These are phyloP conservation scores for Apophysomyces ossiformis DNA, from an alignment of 371 early-diverging fungal genomes.

Conservation along the genomic window DNA sequence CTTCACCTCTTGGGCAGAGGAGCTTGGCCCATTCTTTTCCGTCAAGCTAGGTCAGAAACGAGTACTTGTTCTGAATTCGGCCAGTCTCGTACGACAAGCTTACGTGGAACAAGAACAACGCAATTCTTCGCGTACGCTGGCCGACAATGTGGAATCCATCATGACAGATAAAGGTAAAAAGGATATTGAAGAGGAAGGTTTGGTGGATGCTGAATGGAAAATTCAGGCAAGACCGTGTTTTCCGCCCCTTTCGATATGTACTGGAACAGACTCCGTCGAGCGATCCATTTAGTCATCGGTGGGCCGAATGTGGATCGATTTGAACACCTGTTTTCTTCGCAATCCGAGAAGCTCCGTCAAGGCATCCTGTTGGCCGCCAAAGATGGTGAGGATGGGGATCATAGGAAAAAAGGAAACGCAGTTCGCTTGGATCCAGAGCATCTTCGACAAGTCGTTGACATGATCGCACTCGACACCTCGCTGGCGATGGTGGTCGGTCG, in stretches of 20 bases:
- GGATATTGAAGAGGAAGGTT: not conserved
- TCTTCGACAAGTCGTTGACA: conserved; percentile 34
- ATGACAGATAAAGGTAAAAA: conserved; percentile 36
- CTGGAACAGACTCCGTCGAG: conserved; percentile 45
- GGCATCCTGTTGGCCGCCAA: conserved; percentile 15
- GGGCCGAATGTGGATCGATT: conserved; percentile 13
- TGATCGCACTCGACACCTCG: conserved; percentile 38
- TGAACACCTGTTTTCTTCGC: conserved; percentile 16
- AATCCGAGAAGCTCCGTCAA: conserved; percentile 25
- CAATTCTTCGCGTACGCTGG: conserved; percentile 31
- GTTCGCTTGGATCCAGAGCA: conserved; percentile 24
- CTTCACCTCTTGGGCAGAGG: conserved; percentile 38
- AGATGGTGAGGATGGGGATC: not conserved
- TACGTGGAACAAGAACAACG: conserved; percentile 43
- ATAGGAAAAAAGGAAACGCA: not conserved
- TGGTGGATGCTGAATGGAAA: not conserved
- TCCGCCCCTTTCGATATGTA: conserved; percentile 34
- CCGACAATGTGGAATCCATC: conserved; percentile 34
- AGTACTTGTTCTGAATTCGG: conserved; percentile 39
- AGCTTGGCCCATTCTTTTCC: conserved; percentile 30
- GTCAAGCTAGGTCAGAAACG: conserved; percentile 41
- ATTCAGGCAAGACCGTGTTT: conserved; percentile 38
- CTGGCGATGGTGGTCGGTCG: conserved; percentile 34
- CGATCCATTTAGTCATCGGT: conserved; percentile 28
- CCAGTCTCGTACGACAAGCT: conserved; percentile 28